phyloP scores from a whole-genome alignment of 1,284 basidiomycete species.

The Ceratobasidium sp. region DNA sequence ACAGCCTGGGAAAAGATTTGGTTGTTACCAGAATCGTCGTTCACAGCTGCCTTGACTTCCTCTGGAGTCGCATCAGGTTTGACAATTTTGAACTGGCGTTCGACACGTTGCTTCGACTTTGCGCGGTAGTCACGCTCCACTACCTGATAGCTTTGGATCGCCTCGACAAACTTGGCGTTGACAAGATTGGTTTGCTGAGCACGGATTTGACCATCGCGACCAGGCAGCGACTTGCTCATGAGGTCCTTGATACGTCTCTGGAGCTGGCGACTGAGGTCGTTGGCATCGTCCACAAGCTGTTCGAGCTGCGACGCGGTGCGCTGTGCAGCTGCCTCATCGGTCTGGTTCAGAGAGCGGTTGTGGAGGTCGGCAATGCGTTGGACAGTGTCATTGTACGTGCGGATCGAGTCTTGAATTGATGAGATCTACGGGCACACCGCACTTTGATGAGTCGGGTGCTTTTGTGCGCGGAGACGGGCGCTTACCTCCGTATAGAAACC shows the following conservation, averaged over 20 bases:
- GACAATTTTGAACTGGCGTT: slow-evolving; percentile 93
- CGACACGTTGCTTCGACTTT: slow-evolving; percentile 94
- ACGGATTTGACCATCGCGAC: slow-evolving; percentile 81
- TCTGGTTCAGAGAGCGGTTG: slow-evolving; percentile 79
- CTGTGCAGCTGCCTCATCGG: slow-evolving; percentile 73
- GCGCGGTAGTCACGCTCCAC: slow-evolving; percentile 93
- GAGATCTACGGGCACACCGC: slow-evolving; percentile 56
- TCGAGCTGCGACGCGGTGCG: slow-evolving; percentile 73
- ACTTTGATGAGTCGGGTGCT: background rate
- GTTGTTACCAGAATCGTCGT: slow-evolving; percentile 59
- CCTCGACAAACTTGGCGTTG: slow-evolving; percentile 84
- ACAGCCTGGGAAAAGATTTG: slow-evolving; percentile 69
- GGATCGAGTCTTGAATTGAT: slow-evolving; percentile 74
- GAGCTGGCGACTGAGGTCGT: slow-evolving; percentile 74
- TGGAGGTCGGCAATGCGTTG: slow-evolving; percentile 75
- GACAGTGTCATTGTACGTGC: slow-evolving; percentile 76
- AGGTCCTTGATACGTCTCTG: slow-evolving; percentile 83
- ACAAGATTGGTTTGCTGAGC: slow-evolving; percentile 83
- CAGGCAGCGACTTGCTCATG: slow-evolving; percentile 74
- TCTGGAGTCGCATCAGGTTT: slow-evolving; percentile 67
- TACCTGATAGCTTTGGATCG: slow-evolving; percentile 87
- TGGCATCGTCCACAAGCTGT: slow-evolving; percentile 80
- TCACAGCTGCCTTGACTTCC: slow-evolving; percentile 64
- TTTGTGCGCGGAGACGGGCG: slow-evolving; percentile 15
- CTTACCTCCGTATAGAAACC: slow-evolving; percentile 77